These are phyloP conservation scores for Selaginella moellendorffii DNA, from an alignment of 75 land plant species.

Conservation along the genomic window DNA sequence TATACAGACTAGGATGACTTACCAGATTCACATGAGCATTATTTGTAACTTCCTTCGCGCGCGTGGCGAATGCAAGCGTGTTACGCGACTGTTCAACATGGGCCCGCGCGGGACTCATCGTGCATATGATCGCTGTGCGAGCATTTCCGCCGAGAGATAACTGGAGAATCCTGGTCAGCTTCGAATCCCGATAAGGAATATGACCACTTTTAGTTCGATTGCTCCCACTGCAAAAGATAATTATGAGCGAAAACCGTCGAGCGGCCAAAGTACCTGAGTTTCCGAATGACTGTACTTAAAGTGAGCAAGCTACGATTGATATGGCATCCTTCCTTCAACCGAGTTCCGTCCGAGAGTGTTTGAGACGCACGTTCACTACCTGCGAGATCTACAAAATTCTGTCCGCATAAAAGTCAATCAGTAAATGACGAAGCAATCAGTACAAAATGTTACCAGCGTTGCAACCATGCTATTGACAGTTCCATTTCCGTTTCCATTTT, in stretches of 20 bases:
- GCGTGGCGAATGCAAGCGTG: constrained; percentile 82
- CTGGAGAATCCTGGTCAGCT: constrained; percentile 87
- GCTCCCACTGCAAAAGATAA: constrained; percentile 54
- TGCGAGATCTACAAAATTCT: constrained; percentile 97
- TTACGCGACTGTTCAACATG: constrained; percentile 93
- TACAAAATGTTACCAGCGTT: constrained; percentile 80
- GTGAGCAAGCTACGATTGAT: constrained; percentile 94
- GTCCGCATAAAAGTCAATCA: too few species aligned
- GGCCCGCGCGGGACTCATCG: constrained; percentile 86
- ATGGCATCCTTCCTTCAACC: constrained; percentile 96
- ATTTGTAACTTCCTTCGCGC: constrained; percentile 91
- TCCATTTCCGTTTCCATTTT: constrained; percentile 22
- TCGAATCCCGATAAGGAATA: constrained; percentile 89
- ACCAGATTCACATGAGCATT: constrained; percentile 91
- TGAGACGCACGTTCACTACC: constrained; percentile 98
- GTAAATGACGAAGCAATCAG: too few species aligned
- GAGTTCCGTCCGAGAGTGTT: constrained; percentile 55
- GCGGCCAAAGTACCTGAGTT: constrained; percentile 92
- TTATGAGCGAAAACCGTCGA: too few species aligned
- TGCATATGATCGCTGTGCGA: constrained; percentile 95
- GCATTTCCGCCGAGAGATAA: constrained; percentile 92
- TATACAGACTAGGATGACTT: too few species aligned
- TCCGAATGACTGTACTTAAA: constrained; percentile 82
- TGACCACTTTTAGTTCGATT: constrained; percentile 72
- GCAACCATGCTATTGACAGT: constrained; percentile 58